A percentile compares a stretch with the other conserved stretches of the same genome.
These are phyloP conservation scores for Amanita rimosa DNA, from an alignment of 768 basidiomycete species.

Conservation along the genomic window DNA sequence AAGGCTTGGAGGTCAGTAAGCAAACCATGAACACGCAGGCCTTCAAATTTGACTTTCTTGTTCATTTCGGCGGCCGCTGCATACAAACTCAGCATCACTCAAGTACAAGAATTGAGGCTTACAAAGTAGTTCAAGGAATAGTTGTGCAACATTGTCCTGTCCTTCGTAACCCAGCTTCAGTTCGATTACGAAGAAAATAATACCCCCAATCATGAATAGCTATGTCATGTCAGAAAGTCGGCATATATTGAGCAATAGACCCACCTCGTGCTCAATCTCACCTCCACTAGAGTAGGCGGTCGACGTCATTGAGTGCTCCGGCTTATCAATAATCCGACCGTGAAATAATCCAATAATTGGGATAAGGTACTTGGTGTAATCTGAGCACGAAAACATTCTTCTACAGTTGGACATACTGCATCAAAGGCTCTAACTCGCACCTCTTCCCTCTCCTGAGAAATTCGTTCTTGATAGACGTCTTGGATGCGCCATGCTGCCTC, in stretches of 20 bases:
- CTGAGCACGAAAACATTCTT: neutral
- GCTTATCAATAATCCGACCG: constrained; percentile 9
- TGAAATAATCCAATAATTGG: constrained; percentile 10
- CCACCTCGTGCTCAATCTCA: constrained; percentile 9
- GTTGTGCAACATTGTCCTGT: constrained; percentile 6
- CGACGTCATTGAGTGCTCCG: constrained; percentile 6
- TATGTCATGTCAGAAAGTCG: neutral
- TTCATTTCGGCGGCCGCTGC: constrained; percentile 6
- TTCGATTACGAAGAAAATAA: too few species aligned
- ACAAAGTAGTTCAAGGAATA: constrained; percentile 10
- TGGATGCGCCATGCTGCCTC: constrained; percentile 7
- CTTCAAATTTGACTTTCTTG: constrained; percentile 3
- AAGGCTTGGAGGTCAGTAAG: constrained; percentile 9
- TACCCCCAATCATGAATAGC: too few species aligned
- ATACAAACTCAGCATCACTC: constrained; percentile 5
- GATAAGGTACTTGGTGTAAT: constrained; percentile 8
- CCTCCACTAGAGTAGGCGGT: constrained; percentile 8
- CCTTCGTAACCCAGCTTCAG: too few species aligned
- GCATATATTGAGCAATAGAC: constrained; percentile 1
- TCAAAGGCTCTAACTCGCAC: constrained; percentile 7
- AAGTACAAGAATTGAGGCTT: constrained; percentile 2
- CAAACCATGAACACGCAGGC: constrained; percentile 9
- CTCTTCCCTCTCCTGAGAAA: constrained; percentile 6
- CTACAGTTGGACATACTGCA: constrained; percentile 5
- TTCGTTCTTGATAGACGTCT: constrained; percentile 8